These are phyloP conservation scores for Lojkania enalia DNA, from an alignment of 2,329 filamentous ascomycete genomes.

Conservation along the genomic window DNA sequence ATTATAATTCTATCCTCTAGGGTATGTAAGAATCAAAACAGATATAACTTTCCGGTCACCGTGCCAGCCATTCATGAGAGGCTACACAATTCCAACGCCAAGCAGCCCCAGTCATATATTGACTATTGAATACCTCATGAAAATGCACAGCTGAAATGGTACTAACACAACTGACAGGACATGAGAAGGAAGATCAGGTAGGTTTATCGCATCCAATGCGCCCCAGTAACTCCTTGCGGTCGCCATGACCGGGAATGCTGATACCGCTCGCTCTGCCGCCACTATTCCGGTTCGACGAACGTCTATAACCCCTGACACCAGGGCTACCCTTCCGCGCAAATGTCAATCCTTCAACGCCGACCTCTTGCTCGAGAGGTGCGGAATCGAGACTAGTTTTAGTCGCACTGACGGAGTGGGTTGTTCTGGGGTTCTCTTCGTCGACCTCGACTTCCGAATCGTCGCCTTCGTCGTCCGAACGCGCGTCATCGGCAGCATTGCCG, in stretches of 20 bases:
- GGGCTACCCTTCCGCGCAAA: slow-evolving; percentile 55
- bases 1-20: slow-evolving; percentile 22
- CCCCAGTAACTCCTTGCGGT: slow-evolving; percentile 78
- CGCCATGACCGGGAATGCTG: slow-evolving; percentile 70
- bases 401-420: slow-evolving; percentile 24
- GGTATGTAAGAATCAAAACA: slow-evolving; percentile 22
- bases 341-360: slow-evolving; percentile 72
- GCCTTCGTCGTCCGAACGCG: slow-evolving; percentile 82
- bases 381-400: slow-evolving; percentile 33
- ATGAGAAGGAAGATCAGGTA: too few relatives aligned
- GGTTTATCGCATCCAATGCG: slow-evolving; percentile 83
- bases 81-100: too few relatives aligned
- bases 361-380: slow-evolving; percentile 69
- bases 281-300: slow-evolving; percentile 56
- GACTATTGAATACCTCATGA: too few relatives aligned
- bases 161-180: too few relatives aligned
- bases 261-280: slow-evolving; percentile 55
- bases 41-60: too few relatives aligned
- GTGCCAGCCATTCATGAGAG: too few relatives aligned
- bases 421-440: slow-evolving; percentile 39
- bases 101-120: too few relatives aligned
- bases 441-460: slow-evolving; percentile 63
- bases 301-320: slow-evolving; percentile 46
- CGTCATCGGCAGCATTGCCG: slow-evolving; percentile 79
- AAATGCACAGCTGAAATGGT: too few relatives aligned